Evolutionary conservation across 1,139 yeast genomes (phyloP).

Genomic region (Pichia sp.): DNA sequence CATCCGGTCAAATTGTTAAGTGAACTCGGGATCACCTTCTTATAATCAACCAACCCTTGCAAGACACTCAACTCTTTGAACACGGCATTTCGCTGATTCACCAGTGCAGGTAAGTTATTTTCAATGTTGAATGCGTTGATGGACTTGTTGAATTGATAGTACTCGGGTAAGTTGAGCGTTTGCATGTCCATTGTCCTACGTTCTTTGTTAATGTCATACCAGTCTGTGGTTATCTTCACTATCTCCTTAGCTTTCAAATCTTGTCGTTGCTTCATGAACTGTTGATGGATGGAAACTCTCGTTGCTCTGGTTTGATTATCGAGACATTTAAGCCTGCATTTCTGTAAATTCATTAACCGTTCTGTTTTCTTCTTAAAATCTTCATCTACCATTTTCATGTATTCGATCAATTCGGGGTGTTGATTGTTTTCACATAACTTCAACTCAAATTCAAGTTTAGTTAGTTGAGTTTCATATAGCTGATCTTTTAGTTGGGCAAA

Average conservation of each 20-base stretch:
- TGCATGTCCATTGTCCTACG: conserved; percentile 76
- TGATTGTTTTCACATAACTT: conserved; percentile 84
- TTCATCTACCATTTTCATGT: conserved; percentile 51
- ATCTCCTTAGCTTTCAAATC: conserved; percentile 65
- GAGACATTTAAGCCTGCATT: conserved; percentile 69
- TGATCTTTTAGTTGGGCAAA: conserved; percentile 83
- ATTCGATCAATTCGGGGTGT: conserved; percentile 74
- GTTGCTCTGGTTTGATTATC: conserved; percentile 75
- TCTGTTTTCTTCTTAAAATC: conserved; percentile 65
- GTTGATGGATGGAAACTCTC: conserved; percentile 79
- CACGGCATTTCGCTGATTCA: conserved; percentile 45
- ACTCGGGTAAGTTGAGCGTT: conserved; percentile 30
- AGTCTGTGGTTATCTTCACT: conserved; percentile 68
- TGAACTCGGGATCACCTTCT: conserved; percentile 57
- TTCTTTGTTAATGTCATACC: conserved; percentile 92
- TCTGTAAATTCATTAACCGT: conserved; percentile 60
- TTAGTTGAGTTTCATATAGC: conserved; percentile 66
- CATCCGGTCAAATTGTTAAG: conserved; percentile 45
- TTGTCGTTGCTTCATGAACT: conserved; percentile 60
- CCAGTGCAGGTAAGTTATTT: conserved; percentile 32
- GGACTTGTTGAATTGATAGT: conserved; percentile 25
- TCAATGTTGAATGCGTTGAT: conserved; percentile 21
- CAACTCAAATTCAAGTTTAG: conserved; percentile 71
- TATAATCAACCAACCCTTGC: conserved; percentile 44
- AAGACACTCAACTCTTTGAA: conserved; percentile 52